phyloP scores from a whole-genome alignment of 1,139 yeast genomes.

The Debaryomyces singareniensis region DNA sequence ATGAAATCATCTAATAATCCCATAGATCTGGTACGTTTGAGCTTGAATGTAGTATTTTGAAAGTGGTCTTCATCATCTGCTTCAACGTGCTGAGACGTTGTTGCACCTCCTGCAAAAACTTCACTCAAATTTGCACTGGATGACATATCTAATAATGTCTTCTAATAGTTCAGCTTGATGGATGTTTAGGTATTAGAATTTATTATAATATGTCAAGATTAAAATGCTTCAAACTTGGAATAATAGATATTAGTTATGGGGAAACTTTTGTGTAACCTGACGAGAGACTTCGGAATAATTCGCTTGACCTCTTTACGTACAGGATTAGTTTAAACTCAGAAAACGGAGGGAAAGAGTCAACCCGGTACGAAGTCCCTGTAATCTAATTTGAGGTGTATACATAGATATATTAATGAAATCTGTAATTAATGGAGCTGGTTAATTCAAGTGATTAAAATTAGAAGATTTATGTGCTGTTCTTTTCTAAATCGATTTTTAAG shows the following conservation, averaged over 20 bases:
- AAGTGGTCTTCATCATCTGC: constrained; percentile 72
- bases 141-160: constrained; percentile 5
- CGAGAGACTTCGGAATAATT: constrained; percentile 1
- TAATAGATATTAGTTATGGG: constrained; percentile 3
- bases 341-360: too few relatives aligned
- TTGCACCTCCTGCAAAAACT: constrained; percentile 44
- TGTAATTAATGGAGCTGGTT: too few relatives aligned
- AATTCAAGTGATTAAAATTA: too few relatives aligned
- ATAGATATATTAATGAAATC: too few relatives aligned
- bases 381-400: too few relatives aligned
- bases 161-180: neutral
- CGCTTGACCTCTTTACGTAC: too few relatives aligned
- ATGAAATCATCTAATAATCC: constrained; percentile 74
- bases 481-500: too few relatives aligned
- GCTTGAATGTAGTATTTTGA: constrained; percentile 62
- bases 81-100: constrained; percentile 56
- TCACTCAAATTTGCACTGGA: constrained; percentile 17
- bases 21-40: constrained; percentile 79
- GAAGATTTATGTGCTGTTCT: too few relatives aligned
- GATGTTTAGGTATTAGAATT: neutral
- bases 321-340: too few relatives aligned
- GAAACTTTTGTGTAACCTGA: constrained; percentile 6
- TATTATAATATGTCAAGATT: neutral
- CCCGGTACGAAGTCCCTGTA: too few relatives aligned
- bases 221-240: neutral